Base-by-base conservation (phyloP, 179 eudicot species). In the Spergularia azorica region DNA sequence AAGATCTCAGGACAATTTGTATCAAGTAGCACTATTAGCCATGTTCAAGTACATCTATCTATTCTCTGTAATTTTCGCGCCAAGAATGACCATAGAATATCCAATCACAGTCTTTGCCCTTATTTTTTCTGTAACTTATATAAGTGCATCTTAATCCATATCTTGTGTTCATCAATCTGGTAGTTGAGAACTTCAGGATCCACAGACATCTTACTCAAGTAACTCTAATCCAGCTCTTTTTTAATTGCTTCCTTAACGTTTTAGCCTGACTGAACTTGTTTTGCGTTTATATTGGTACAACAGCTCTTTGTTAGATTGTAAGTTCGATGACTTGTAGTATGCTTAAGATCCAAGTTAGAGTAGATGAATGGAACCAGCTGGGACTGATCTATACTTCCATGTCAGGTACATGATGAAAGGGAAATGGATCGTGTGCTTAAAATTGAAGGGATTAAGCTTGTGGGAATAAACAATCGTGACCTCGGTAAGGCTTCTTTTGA, bases 381-480 rank as follows among this genome's bases (percentile, higher is more conserved):
- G n/a, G 20, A 66, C 54, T 41, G 46, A 46, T 41, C 52, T 66
- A 6, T 70, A 15, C 32, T 69, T 26, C 46, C 21, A 21, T 38
- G 62, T 9, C 74, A 94, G 99, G 99, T 95, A 57, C 99, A 95
- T 74, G 86, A 95, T 83, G 95, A 88, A 77, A 86, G 82, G 79
- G 99, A 95, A 86, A 90, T 95, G 87, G 99, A 95, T 38, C 97
- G 99, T 12, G 90, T 93, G 67, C 95, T 95, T 56, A 91, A 70
- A 67, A 86, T 95, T 58, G 97, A 91, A n/a, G 99, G 95, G 17
- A 80, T 93, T 72, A 83, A 90, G 79, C 97, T 95, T 63, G 82
- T 95, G 75, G 97, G 99, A 81, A 95, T 95, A 82, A 95, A 95
- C 85, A 95, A 95, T 64, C 92, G 99, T 7, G 81, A 90, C 88